A percentile compares a stretch with the other conserved stretches of the same genome.
Evolutionary conservation across 495 filamentous ascomycete genomes (phyloP).

Genomic region (Astrothelium subdiscretum): DNA sequence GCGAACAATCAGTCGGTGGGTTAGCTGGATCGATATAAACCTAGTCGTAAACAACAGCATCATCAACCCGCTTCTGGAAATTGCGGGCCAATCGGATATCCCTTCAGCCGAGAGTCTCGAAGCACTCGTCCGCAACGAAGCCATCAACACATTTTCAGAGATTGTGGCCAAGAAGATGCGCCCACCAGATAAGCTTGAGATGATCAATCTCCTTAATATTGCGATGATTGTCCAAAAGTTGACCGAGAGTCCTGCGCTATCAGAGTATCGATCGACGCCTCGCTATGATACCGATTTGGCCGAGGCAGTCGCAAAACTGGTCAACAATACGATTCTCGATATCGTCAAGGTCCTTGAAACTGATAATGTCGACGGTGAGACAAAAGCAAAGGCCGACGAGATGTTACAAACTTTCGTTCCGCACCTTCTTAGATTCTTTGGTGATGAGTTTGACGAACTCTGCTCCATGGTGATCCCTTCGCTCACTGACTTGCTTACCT

Average conservation of each 20-base stretch:
- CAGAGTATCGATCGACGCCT: constrained; percentile 62
- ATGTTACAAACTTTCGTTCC: constrained; percentile 73
- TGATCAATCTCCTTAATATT: constrained; percentile 84
- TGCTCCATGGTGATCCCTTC: constrained; percentile 89
- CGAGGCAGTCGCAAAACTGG: constrained; percentile 88
- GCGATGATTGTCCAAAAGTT: constrained; percentile 70
- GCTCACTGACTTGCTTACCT: constrained; percentile 77
- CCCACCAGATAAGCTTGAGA: constrained; percentile 75
- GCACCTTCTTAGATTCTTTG: constrained; percentile 80
- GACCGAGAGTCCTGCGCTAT: constrained; percentile 63
- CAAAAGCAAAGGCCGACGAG: constrained; percentile 52
- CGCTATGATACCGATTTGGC: constrained; percentile 90
- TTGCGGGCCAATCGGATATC: constrained; percentile 50
- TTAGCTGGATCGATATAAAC: constrained; percentile 94
- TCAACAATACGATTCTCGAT: constrained; percentile 77
- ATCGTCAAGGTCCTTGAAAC: constrained; percentile 67
- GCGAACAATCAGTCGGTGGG: constrained; percentile 84
- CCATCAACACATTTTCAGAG: constrained; percentile 86
- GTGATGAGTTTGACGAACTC: constrained; percentile 95
- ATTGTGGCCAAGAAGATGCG: constrained; percentile 98
- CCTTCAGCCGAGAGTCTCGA: constrained; percentile 41
- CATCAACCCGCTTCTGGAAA: constrained; percentile 67
- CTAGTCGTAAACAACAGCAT: constrained; percentile 82
- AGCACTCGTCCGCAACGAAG: constrained; percentile 70
- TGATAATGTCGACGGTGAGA: constrained; percentile 43